phyloP scores from a whole-genome alignment of 306 rosid genomes.

The Cotoneaster glaucophyllus region DNA sequence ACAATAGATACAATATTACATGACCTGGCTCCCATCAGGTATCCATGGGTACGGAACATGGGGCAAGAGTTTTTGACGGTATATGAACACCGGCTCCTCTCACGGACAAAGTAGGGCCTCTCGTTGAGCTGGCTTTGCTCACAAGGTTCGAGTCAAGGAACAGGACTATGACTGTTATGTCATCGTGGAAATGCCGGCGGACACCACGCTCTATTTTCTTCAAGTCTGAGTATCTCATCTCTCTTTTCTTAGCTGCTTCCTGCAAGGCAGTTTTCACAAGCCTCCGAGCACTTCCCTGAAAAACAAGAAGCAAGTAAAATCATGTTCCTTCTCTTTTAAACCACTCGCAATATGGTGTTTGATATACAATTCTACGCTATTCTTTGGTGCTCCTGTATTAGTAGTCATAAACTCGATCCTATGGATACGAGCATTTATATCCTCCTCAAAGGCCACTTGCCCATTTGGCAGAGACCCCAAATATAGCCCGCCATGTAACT shows the following conservation, averaged over 20 bases:
- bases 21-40: conserved; percentile 17
- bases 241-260: conserved; percentile 92
- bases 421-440: neutral
- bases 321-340: neutral
- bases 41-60: conserved; percentile 31
- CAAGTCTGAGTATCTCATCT: conserved; percentile 89
- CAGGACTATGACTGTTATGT: conserved; percentile 70
- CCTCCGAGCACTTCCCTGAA: conserved; percentile 84
- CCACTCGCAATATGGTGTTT: neutral
- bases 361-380: neutral
- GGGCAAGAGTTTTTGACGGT: conserved; percentile 37
- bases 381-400: neutral
- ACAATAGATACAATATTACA: conserved; percentile 22
- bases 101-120: conserved; percentile 52
- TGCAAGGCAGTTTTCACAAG: conserved; percentile 68
- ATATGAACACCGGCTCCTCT: conserved; percentile 60
- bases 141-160: conserved; percentile 75
- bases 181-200: conserved; percentile 90
- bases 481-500: neutral
- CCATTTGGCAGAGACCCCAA: neutral
- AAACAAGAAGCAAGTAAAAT: conserved; percentile 5
- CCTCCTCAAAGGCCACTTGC: neutral
- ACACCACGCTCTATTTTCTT: conserved; percentile 84
- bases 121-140: conserved; percentile 57
- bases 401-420: neutral